A percentile compares a stretch with the other conserved stretches of the same genome.
These are phyloP conservation scores for Tilletia setariae DNA, from an alignment of 1,284 basidiomycete genomes.

Conservation along the genomic window DNA sequence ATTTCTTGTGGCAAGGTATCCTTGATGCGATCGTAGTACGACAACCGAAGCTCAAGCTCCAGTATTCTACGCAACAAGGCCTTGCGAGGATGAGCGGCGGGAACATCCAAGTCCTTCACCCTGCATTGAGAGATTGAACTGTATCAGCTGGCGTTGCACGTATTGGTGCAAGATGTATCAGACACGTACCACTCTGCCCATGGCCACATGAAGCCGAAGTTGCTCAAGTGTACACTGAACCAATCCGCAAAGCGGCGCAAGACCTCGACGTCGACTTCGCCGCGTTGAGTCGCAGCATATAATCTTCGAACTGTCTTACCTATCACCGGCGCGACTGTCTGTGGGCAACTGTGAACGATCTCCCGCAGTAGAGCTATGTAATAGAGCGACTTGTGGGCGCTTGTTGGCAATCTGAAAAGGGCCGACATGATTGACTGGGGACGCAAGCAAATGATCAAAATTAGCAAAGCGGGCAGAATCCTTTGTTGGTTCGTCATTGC, in stretches of 20 bases:
- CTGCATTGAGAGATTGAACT: slow-evolving; percentile 56
- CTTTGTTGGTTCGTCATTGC: neutral
- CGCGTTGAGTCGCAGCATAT: slow-evolving; percentile 59
- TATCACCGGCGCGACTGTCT: slow-evolving; percentile 89
- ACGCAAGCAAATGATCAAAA: neutral
- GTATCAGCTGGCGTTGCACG: too few relatives aligned
- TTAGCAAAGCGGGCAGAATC: neutral
- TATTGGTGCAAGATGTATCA: neutral
- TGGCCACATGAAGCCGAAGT: slow-evolving; percentile 98
- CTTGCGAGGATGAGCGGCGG: slow-evolving; percentile 72
- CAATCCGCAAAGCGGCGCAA: slow-evolving; percentile 81
- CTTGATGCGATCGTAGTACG: slow-evolving; percentile 88
- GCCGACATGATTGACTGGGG: slow-evolving; percentile 68
- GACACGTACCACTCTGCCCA: slow-evolving; percentile 91
- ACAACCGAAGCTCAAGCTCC: slow-evolving; percentile 84
- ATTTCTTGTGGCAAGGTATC: slow-evolving; percentile 78
- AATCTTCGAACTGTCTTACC: slow-evolving; percentile 88
- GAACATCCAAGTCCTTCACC: slow-evolving; percentile 76
- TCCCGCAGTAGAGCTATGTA: slow-evolving; percentile 87
- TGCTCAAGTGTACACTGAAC: slow-evolving; percentile 94
- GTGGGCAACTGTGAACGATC: slow-evolving; percentile 84
- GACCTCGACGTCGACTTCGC: slow-evolving; percentile 72
- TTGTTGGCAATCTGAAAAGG: slow-evolving; percentile 72
- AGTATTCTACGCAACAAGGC: slow-evolving; percentile 82
- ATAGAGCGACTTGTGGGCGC: slow-evolving; percentile 72